These are phyloP conservation scores for Thielaviopsis populi DNA, from an alignment of 2,329 filamentous ascomycete species.

Conservation along the genomic window DNA sequence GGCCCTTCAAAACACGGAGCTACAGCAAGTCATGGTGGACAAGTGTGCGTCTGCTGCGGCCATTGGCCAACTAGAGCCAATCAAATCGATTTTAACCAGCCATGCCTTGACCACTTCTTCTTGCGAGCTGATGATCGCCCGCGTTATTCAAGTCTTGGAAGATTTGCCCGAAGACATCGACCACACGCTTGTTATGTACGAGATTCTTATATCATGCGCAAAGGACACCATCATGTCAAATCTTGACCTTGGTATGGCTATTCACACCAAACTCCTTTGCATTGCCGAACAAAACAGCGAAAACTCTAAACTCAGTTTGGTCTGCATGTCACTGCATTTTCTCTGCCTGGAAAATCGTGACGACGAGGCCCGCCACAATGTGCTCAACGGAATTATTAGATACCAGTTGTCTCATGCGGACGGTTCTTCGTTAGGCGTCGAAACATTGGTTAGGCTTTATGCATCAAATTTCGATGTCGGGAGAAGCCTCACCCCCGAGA, in stretches of 20 bases:
- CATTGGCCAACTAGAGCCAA: conserved; percentile 20
- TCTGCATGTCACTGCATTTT: background rate
- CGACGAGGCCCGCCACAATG: background rate
- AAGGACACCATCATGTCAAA: background rate
- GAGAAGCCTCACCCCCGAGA: background rate
- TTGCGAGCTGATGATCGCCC: background rate
- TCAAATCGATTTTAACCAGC: conserved; percentile 21
- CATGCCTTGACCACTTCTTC: background rate
- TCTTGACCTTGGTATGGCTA: background rate
- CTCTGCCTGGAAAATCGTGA: background rate
- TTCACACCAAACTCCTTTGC: background rate
- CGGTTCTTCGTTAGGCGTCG: background rate
- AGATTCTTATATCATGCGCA: background rate
- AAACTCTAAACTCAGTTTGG: background rate
- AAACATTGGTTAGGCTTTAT: conserved; percentile 26
- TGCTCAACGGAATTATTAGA: background rate
- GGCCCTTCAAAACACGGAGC: conserved; percentile 25
- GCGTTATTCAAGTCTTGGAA: background rate
- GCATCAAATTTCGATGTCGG: background rate
- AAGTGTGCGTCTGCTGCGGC: conserved; percentile 28
- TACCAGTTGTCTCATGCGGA: background rate
- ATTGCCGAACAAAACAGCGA: background rate
- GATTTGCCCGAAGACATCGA: background rate
- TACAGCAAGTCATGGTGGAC: conserved; percentile 35
- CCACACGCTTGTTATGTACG: background rate